A percentile compares a stretch with the other conserved stretches of the same genome.
phyloP scores from a whole-genome alignment of 495 filamentous ascomycete genomes.

The Penicillium macrosclerotiorum region DNA sequence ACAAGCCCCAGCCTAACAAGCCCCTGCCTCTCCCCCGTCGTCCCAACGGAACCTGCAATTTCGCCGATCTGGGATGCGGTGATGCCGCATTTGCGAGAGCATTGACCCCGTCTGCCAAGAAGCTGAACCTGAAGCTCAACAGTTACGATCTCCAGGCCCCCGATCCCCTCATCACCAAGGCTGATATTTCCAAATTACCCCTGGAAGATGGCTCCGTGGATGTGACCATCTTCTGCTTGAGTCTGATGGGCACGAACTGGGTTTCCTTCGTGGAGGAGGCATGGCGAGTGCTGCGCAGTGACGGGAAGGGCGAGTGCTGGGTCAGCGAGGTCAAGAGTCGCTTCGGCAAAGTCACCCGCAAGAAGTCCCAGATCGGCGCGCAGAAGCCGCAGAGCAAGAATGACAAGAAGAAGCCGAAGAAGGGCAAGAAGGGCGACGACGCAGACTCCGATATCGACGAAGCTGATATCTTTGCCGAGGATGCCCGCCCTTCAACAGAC shows the following conservation, averaged over 20 bases:
- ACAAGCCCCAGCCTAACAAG: slow-evolving; percentile 32
- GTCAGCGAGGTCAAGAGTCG: slow-evolving; percentile 93
- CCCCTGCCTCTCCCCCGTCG: slow-evolving; percentile 46
- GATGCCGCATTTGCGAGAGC: slow-evolving; percentile 67
- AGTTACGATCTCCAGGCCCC: slow-evolving; percentile 67
- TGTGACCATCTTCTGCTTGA: slow-evolving; percentile 88
- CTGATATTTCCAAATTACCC: slow-evolving; percentile 84
- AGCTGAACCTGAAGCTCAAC: slow-evolving; percentile 65
- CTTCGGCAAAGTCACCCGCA: slow-evolving; percentile 65
- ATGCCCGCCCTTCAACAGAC: slow-evolving; percentile 36
- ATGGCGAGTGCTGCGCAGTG: slow-evolving; percentile 71
- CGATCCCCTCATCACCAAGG: slow-evolving; percentile 70
- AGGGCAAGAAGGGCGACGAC: slow-evolving; percentile 33
- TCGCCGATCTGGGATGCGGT: slow-evolving; percentile 84
- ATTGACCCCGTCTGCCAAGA: slow-evolving; percentile 53
- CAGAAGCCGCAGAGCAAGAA: slow-evolving; percentile 64
- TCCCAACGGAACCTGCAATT: slow-evolving; percentile 61
- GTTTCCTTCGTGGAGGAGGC: slow-evolving; percentile 92
- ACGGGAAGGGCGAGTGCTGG: slow-evolving; percentile 93
- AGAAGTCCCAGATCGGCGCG: slow-evolving; percentile 54
- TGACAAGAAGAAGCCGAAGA: slow-evolving; percentile 47
- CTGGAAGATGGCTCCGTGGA: slow-evolving; percentile 70
- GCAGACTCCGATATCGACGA: slow-evolving; percentile 45
- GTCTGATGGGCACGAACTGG: slow-evolving; percentile 99
- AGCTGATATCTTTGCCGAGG: slow-evolving; percentile 47